Base-by-base conservation (phyloP, 2,329 filamentous ascomycete species). In the Fusarium paranaense region DNA sequence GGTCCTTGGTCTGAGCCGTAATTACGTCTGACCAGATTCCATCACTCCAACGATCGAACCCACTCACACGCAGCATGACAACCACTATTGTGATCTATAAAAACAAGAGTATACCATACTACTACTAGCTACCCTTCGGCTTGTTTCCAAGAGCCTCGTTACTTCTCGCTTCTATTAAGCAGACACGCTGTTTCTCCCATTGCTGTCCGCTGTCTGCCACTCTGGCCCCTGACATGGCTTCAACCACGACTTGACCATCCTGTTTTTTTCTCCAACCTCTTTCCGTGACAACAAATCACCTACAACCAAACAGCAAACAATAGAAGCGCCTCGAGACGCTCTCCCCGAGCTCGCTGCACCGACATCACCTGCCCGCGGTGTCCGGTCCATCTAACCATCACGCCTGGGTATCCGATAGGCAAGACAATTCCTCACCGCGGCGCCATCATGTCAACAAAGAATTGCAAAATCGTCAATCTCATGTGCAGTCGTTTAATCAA, bases 401-500 rank as follows among this genome's bases (percentile, higher is more conserved):
- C 72, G 72, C 69, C 72, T 76, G 77, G 77, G 77, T 79, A 79
- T 79, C 69, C 71, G 77, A 75, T 78, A 75, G 76, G 71, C 77
- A 79, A 77, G 74, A 77, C 71, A 74, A 73, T 65, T 71, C 77
- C 67, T 61, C 73, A 74, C 73, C 74, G 74, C 75, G 73, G 77
- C 67, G 69, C 74, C 73, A 67, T 78, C 69, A 42, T 70, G 67
- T 69, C 71, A 54, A 70, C 57, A 66, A 74, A 72, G 73, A 63
- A 76, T 72, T 72, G 75, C 67, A 71, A 75, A 73, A 78, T 64
- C 66, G 40, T 71, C 73, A 75, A 70, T 75, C 68, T 76, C 67
- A 35, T 75, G 33, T 58, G 32, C 37, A 67, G 64, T 74, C 63
- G 65, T 74, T 82, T 86, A 95, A 71, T 93, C 93, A 85, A 97